phyloP scores from a whole-genome alignment of 441 rosid genomes.

The Omphalea diandra region DNA sequence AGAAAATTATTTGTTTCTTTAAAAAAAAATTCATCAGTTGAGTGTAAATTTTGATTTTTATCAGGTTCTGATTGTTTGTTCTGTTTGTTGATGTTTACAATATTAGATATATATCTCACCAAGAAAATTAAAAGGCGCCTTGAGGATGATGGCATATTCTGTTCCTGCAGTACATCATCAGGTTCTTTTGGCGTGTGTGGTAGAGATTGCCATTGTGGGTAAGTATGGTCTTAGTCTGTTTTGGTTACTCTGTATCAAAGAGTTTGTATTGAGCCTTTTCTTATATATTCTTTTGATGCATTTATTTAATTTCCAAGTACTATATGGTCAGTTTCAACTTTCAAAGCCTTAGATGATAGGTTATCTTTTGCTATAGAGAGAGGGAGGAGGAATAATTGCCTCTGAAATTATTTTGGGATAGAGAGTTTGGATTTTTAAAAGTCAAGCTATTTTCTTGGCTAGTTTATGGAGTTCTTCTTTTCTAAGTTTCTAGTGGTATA shows the following conservation, averaged over 20 bases:
- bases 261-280: background rate
- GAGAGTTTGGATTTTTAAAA: background rate
- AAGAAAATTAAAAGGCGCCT: constrained; percentile 71
- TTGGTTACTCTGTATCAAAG: background rate
- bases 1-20: background rate
- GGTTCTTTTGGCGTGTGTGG: constrained; percentile 72
- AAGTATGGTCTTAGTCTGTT: constrained; percentile 30
- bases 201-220: constrained; percentile 98
- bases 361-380: background rate
- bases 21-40: no score
- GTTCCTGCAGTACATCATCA: constrained; percentile 69
- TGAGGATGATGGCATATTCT: constrained; percentile 96
- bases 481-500: background rate
- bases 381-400: background rate
- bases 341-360: background rate
- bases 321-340: constrained; percentile 3
- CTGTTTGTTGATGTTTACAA: constrained; percentile 40
- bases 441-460: background rate
- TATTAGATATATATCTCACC: constrained; percentile 73
- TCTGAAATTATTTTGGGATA: background rate
- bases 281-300: background rate
- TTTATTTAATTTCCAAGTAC: background rate
- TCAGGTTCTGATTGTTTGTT: background rate
- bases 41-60: no score
- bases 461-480: background rate